A percentile compares a stretch with the other conserved stretches of the same genome.
These are phyloP conservation scores for Paraphaeosphaeria sporulosa DNA, from an alignment of 2,329 filamentous ascomycete genomes.

Conservation along the genomic window DNA sequence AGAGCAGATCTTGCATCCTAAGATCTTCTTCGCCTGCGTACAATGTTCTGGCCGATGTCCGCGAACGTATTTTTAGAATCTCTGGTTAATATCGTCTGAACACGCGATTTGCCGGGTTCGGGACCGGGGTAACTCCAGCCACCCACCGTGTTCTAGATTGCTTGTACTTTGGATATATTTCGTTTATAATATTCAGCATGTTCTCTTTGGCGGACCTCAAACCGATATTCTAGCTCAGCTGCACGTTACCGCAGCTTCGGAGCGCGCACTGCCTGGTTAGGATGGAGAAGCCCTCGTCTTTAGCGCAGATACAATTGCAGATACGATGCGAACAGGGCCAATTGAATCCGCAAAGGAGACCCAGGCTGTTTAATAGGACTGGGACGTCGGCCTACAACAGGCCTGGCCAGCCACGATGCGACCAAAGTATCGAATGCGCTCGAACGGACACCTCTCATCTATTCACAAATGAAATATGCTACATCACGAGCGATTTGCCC, in stretches of 20 bases:
- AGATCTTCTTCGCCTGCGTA: not conserved
- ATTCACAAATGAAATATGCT: slow-evolving; percentile 40
- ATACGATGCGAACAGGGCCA: slow-evolving; percentile 14
- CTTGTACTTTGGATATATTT: slow-evolving; percentile 39
- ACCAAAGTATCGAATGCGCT: slow-evolving; percentile 22
- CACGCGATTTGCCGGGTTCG: slow-evolving; percentile 36
- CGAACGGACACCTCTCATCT: slow-evolving; percentile 34
- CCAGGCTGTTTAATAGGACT: slow-evolving; percentile 17
- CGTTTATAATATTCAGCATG: slow-evolving; percentile 29
- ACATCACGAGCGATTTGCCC: slow-evolving; percentile 3
- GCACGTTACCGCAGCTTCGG: slow-evolving; percentile 26
- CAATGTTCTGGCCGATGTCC: not conserved
- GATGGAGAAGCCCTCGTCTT: slow-evolving; percentile 24
- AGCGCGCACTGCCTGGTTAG: slow-evolving; percentile 27
- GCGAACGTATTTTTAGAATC: slow-evolving; percentile 34
- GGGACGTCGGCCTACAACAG: slow-evolving; percentile 18
- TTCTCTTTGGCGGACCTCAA: slow-evolving; percentile 21
- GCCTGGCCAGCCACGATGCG: slow-evolving; percentile 26
- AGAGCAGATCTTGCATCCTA: not conserved
- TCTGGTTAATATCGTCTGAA: slow-evolving; percentile 28
- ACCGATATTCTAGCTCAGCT: slow-evolving; percentile 29
- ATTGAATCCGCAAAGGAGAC: slow-evolving; percentile 8
- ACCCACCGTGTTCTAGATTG: slow-evolving; percentile 29
- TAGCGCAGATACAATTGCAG: slow-evolving; percentile 22
- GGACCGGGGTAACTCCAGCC: slow-evolving; percentile 30